Evolutionary conservation across 257 asterid genomes (phyloP).

Genomic region (Solanum tacnaense): DNA sequence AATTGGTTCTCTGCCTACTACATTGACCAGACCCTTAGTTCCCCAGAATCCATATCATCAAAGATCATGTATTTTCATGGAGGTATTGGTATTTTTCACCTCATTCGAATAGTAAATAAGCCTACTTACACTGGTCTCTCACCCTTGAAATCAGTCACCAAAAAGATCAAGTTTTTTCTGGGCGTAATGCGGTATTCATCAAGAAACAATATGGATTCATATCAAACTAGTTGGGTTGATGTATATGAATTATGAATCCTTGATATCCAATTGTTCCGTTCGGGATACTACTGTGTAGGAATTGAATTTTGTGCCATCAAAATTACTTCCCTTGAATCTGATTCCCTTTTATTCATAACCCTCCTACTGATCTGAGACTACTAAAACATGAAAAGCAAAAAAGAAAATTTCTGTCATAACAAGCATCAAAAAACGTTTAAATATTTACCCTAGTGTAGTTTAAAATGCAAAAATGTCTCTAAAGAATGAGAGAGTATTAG

Average conservation of each 20-base stretch:
- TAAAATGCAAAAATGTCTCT: background rate
- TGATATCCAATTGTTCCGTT: background rate
- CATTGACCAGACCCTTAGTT: background rate
- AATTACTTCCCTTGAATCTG: background rate
- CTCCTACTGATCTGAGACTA: background rate
- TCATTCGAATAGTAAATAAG: conserved; percentile 55
- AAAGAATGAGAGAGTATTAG: rapidly evolving
- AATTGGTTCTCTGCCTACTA: background rate
- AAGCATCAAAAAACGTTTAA: background rate
- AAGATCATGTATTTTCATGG: conserved; percentile 42
- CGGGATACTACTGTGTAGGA: background rate
- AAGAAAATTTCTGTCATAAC: background rate
- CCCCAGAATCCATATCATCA: conserved; percentile 53
- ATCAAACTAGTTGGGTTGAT: background rate
- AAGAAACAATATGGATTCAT: conserved; percentile 60
- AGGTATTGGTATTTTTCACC: conserved; percentile 54
- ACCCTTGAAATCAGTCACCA: conserved; percentile 44
- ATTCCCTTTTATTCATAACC: background rate
- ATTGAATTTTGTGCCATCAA: background rate
- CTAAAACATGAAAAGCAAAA: background rate
- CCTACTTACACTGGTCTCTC: conserved; percentile 40
- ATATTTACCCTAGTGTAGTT: background rate
- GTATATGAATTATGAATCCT: background rate
- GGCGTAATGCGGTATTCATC: conserved; percentile 39
- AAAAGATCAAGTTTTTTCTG: conserved; percentile 31